These are phyloP conservation scores for Cercospora nicotianae DNA, from an alignment of 2,329 filamentous ascomycete genomes.

Conservation along the genomic window DNA sequence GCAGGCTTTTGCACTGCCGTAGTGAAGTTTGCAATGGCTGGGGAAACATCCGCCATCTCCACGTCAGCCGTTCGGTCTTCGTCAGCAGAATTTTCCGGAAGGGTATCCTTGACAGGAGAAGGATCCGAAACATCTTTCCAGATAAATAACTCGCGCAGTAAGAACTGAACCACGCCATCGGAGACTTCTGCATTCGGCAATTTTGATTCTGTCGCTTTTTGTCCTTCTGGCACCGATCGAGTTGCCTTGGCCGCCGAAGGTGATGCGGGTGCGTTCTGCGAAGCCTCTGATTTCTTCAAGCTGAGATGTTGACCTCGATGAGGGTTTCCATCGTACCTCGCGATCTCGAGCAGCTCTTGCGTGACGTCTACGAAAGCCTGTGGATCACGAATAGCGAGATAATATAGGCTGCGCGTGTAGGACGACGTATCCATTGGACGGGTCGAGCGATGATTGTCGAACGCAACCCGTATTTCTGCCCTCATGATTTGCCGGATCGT, in stretches of 20 bases:
- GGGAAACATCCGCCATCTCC: conserved; percentile 48
- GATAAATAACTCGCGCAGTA: conserved; percentile 86
- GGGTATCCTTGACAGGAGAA: conserved; percentile 53
- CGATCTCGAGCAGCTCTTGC: conserved; percentile 77
- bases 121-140: conserved; percentile 93
- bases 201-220: conserved; percentile 71
- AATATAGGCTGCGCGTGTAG: conserved; percentile 75
- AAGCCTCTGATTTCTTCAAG: conserved; percentile 45
- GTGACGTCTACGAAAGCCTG: conserved; percentile 84
- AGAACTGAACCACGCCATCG: conserved; percentile 91
- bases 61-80: conserved; percentile 47
- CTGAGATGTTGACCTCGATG: conserved; percentile 55
- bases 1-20: conserved; percentile 32
- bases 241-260: conserved; percentile 42
- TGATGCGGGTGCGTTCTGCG: conserved; percentile 28
- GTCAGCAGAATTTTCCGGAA: conserved; percentile 38
- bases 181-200: conserved; percentile 85
- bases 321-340: conserved; percentile 57
- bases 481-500: conserved; percentile 90
- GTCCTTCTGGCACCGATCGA: conserved; percentile 32
- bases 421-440: conserved; percentile 64
- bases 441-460: conserved; percentile 55
- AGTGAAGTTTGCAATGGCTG: conserved; percentile 26
- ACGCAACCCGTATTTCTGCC: conserved; percentile 77
- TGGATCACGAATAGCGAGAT: conserved; percentile 77